phyloP scores from a whole-genome alignment of 768 basidiomycete genomes.

The Amanita fuliginea region DNA sequence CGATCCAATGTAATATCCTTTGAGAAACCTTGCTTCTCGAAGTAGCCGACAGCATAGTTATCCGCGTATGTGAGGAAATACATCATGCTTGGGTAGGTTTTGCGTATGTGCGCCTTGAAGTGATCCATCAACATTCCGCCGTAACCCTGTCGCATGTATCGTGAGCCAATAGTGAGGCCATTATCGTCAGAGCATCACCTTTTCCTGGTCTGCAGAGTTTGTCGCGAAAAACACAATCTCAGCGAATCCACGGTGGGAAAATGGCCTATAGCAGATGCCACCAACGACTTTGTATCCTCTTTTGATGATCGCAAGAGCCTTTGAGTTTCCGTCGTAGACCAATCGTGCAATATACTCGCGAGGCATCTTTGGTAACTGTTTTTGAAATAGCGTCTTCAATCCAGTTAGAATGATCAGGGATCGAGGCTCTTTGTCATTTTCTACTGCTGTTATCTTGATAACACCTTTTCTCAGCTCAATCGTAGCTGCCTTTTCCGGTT shows the following conservation, averaged over 20 bases:
- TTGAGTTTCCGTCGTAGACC: conserved; percentile 90
- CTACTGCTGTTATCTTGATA: conserved; percentile 75
- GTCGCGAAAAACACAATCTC: conserved; percentile 99
- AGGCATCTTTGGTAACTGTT: conserved; percentile 98
- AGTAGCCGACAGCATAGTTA: conserved; percentile 98
- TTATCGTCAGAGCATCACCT: conserved; percentile 37
- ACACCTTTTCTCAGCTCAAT: conserved; percentile 74
- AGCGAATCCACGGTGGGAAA: conserved; percentile 88
- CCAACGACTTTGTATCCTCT: conserved; percentile 93
- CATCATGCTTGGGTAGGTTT: conserved; percentile 77
- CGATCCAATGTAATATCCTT: conserved; percentile 94
- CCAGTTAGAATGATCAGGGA: conserved; percentile 84
- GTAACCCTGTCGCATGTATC: conserved; percentile 56
- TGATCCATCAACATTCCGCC: conserved; percentile 98
- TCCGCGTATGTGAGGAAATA: conserved; percentile 98
- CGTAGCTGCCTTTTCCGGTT: conserved; percentile 68
- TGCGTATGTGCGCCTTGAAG: conserved; percentile 86
- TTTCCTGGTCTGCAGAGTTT: conserved; percentile 92
- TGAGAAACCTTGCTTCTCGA: conserved; percentile 98
- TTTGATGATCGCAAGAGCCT: conserved; percentile 89
- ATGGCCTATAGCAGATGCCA: conserved; percentile 95
- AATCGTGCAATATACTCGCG: conserved; percentile 95
- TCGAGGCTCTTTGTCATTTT: conserved; percentile 68
- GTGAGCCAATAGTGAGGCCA: not conserved
- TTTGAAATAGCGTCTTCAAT: conserved; percentile 95